These are phyloP conservation scores for Chionographis japonica DNA, from an alignment of 106 monocot genomes.

Conservation along the genomic window DNA sequence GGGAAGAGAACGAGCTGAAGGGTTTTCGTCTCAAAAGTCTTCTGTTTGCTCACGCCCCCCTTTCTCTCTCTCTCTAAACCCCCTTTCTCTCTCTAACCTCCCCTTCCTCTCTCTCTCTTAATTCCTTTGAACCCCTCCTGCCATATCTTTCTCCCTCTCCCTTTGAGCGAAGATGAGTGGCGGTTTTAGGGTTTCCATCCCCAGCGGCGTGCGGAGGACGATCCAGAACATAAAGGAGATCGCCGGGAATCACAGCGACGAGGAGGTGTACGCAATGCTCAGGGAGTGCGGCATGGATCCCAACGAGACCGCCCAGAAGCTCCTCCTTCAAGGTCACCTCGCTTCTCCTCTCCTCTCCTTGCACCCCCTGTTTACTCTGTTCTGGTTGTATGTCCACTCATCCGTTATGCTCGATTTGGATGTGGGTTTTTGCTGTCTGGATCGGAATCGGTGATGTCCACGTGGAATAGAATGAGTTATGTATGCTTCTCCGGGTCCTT, in stretches of 20 bases:
- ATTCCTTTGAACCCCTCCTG: background rate
- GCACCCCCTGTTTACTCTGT: background rate
- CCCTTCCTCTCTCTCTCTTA: background rate
- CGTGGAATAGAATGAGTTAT: too few relatives aligned
- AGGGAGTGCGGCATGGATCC: slow-evolving; percentile 93
- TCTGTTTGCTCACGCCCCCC: too few relatives aligned
- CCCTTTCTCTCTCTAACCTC: background rate
- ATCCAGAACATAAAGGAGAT: slow-evolving; percentile 91
- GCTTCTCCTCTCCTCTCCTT: background rate
- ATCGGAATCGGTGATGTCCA: too few relatives aligned
- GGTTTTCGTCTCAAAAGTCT: too few relatives aligned
- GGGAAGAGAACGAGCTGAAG: too few relatives aligned
- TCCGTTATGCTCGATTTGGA: too few relatives aligned
- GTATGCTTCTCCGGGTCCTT: too few relatives aligned
- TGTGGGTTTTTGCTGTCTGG: background rate
- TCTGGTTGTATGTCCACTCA: background rate
- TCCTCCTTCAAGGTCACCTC: slow-evolving; percentile 66
- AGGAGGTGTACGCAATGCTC: slow-evolving; percentile 91
- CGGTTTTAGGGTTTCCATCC: slow-evolving; percentile 44
- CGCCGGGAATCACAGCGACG: slow-evolving; percentile 68
- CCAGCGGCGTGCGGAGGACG: slow-evolving; percentile 37
- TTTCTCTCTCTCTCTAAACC: too few relatives aligned
- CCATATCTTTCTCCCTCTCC: background rate
- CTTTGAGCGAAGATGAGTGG: slow-evolving; percentile 14
- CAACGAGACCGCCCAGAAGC: slow-evolving; percentile 82